Evolutionary conservation across 2,329 filamentous ascomycete species (phyloP).

Genomic region (Colletotrichum tofieldiae): DNA sequence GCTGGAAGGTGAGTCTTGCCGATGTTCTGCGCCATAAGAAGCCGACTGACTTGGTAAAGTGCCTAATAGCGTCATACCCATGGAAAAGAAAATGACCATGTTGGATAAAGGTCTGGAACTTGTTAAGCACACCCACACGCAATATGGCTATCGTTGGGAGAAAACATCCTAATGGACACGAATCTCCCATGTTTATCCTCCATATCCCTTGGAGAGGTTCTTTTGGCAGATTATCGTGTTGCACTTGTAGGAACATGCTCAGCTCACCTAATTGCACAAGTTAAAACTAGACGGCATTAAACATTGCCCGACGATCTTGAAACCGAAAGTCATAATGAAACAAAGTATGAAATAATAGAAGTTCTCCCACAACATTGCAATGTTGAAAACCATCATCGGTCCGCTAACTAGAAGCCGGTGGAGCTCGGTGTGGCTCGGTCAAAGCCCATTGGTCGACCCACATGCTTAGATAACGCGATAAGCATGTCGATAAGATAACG

Average conservation of each 20-base stretch:
- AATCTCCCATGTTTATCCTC: background rate
- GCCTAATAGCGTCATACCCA: background rate
- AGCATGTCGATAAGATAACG: background rate
- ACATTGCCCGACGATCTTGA: too few relatives aligned
- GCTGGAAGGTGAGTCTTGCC: conserved; percentile 26
- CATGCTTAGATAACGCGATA: background rate
- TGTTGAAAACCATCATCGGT: background rate
- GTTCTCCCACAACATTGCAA: too few relatives aligned
- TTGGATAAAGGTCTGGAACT: background rate
- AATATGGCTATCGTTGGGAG: background rate
- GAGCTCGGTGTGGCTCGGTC: background rate
- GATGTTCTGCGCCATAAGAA: too few relatives aligned
- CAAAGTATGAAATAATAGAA: too few relatives aligned
- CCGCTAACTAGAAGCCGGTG: too few relatives aligned
- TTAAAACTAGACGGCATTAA: too few relatives aligned
- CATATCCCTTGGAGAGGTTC: background rate
- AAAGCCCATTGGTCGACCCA: background rate
- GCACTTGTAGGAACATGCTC: too few relatives aligned
- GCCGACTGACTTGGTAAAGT: background rate
- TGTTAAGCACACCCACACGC: background rate
- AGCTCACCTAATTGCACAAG: too few relatives aligned
- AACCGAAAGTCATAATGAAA: too few relatives aligned
- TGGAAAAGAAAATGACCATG: conserved; percentile 5
- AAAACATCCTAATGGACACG: background rate
- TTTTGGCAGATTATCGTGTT: background rate